A percentile compares a stretch with the other conserved stretches of the same genome.
phyloP scores from a whole-genome alignment of 2,329 filamentous ascomycete genomes.

The Penicillium sp. region DNA sequence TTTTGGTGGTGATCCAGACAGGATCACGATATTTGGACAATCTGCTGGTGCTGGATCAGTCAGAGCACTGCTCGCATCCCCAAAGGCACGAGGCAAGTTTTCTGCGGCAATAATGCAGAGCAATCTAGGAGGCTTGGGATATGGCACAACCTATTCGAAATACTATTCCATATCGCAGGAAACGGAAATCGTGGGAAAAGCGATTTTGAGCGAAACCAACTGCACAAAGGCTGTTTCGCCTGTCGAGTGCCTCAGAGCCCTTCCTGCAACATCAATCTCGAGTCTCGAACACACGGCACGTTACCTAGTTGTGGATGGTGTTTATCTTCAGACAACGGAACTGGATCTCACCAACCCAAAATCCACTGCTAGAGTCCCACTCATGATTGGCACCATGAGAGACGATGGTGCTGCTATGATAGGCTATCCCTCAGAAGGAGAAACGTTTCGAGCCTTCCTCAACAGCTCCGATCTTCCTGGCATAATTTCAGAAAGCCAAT shows the following conservation, averaged over 20 bases:
- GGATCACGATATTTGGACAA: conserved; percentile 50
- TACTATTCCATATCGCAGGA: conserved; percentile 60
- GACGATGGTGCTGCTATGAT: conserved; percentile 49
- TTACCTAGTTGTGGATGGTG: conserved; percentile 23
- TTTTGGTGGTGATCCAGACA: conserved; percentile 51
- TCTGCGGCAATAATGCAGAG: conserved; percentile 26
- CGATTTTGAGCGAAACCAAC: conserved; percentile 54
- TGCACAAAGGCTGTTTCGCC: conserved; percentile 51
- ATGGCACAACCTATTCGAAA: conserved; percentile 59
- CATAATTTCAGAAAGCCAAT: conserved; percentile 7
- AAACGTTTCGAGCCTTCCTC: conserved; percentile 52
- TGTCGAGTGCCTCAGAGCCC: conserved; percentile 50
- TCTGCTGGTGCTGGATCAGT: conserved; percentile 59
- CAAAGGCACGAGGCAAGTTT: conserved; percentile 19
- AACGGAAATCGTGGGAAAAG: conserved; percentile 50
- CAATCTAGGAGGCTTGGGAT: conserved; percentile 59
- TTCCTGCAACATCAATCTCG: conserved; percentile 13
- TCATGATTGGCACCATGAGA: conserved; percentile 24
- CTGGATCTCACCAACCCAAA: conserved; percentile 13
- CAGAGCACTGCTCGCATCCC: conserved; percentile 49
- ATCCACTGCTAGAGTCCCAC: conserved; percentile 21
- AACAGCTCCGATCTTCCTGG: conserved; percentile 11
- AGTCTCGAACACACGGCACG: conserved; percentile 13
- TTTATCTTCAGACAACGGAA: conserved; percentile 18
- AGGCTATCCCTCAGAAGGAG: conserved; percentile 41